Base-by-base conservation (phyloP, 306 rosid genomes). In the Corylus heterophylla region DNA sequence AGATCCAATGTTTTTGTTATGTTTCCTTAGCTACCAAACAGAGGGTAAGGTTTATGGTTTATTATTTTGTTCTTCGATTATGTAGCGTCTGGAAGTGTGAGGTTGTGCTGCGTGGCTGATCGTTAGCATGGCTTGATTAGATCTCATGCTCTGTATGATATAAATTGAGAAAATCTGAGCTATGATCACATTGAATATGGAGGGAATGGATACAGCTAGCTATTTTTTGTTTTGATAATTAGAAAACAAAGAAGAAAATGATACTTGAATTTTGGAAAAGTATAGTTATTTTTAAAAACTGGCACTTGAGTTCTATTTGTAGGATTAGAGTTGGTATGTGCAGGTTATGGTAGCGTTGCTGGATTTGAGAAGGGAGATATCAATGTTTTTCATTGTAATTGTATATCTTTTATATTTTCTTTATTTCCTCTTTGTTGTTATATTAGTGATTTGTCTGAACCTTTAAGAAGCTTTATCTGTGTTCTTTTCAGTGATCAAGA, bases 401-500 rank as follows among this genome's bases (percentile, higher is more conserved):
- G 22, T 27, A 51, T 49, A 17, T 37, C 35, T 31, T 39, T 35
- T 63, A 4, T 73, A 42, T 25, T 47, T 76, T 42, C 62, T 2
- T 17, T 31, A 31, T 31, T 31, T 20, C 18, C 67, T 72, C 63
- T 55, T 49, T 72, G 8, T 54, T 69, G 48, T 71, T 1, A 8
- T 25, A 12, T 56, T 80, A 64, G 69, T 49, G 31, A 29, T 16
- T 72, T 45, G 71, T 48, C 5, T 76, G 78, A 42, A 14, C 31
- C 27, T 45, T 9, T 58, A 54, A 20, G 52, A 51, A 27, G 27
- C 29, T 51, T 27, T 56, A 3, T 16, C 47, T 71, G 0, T 52
- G 67, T 14, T 59, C 11, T 59, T 85, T 82, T 75, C 91, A 91
- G 99, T 45, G 92, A 91, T 72, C 99, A 93, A 84, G 99, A 95